Percentiles rank a stretch among this genome's conserved stretches.
Evolutionary conservation across 2,329 filamentous ascomycete genomes (phyloP).

Genomic region (Penicillium occitanis): DNA sequence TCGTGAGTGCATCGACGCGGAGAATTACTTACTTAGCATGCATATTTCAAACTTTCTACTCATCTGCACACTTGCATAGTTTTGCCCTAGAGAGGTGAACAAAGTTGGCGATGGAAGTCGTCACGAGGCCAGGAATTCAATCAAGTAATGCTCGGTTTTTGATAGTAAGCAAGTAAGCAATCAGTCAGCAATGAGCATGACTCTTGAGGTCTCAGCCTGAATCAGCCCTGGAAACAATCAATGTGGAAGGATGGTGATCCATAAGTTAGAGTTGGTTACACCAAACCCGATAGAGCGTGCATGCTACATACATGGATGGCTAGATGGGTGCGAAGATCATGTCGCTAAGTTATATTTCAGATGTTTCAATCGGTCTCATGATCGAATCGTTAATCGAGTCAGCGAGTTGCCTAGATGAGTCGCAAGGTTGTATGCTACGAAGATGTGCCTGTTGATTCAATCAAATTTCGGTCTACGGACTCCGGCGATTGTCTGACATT

Average conservation of each 20-base stretch:
- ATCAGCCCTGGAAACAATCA: background rate
- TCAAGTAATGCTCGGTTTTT: background rate
- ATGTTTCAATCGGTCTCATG: background rate
- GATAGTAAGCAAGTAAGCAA: background rate
- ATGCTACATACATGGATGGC: background rate
- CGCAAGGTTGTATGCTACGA: background rate
- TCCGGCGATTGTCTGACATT: background rate
- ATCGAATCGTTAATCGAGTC: background rate
- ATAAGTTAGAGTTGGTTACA: slow-evolving; percentile 3
- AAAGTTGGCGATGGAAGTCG: background rate
- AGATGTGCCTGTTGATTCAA: background rate
- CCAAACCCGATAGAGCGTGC: background rate
- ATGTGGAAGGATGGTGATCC: background rate
- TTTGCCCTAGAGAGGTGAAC: background rate
- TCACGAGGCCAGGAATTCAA: background rate
- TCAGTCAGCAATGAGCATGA: background rate
- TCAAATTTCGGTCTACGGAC: background rate
- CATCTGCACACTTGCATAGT: background rate
- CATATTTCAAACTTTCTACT: background rate
- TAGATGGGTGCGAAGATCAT: background rate
- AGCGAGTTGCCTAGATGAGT: background rate
- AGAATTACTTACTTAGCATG: background rate
- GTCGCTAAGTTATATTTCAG: background rate
- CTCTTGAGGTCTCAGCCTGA: background rate
- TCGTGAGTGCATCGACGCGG: background rate